Base-by-base conservation (phyloP, 1,284 basidiomycete species). In the Ustilago loliicola region DNA sequence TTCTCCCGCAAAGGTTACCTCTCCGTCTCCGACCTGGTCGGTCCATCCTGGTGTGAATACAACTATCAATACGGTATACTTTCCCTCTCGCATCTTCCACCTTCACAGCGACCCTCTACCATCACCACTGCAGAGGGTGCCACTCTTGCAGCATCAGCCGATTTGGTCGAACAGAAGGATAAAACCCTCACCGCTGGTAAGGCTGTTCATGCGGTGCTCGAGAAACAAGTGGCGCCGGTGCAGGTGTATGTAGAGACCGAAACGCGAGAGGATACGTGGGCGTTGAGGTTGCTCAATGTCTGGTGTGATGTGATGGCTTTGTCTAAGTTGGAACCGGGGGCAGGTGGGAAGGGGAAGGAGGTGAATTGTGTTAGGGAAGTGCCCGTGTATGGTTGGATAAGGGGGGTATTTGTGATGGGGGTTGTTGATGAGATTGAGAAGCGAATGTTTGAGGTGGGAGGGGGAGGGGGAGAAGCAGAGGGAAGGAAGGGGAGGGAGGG, bases 151-250 rank as follows among this genome's bases (percentile, higher is more conserved):
- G 74, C 83, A 5, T 57, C 77, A 13, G 48, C 64, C 2, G 36
- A 54, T 1, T 38, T 69, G 8, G 70, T 81, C 21, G 55, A 64
- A 30, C 30, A 65, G 19, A 74, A 74, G 23, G 80, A 85, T n/a
- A 40, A 66, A 21, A 73, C 72, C 0, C 51, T 84, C 7, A 55
- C 66, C 3, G 62, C 42, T 9, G 68, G 55, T 40, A 45, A 72
- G 47, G 36, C 78, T 91, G 93, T 96, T 0, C 95, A 97, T 87
- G 92, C 92, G 77, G 88, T 90, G 50, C 88, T 97, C 19, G 94
- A 97, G 84, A 88, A 89, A 23, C 92, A 94, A 82, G 88, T 95
- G 11, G 89, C 89, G 42, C 89, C 91, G 0, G 90, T 90, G 32
- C 89, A 61, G 29, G 63, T 76, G 25, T 34, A 90, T 67, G 81